phyloP scores from a whole-genome alignment of 305 asterid species.

The Solanum hybrid region DNA sequence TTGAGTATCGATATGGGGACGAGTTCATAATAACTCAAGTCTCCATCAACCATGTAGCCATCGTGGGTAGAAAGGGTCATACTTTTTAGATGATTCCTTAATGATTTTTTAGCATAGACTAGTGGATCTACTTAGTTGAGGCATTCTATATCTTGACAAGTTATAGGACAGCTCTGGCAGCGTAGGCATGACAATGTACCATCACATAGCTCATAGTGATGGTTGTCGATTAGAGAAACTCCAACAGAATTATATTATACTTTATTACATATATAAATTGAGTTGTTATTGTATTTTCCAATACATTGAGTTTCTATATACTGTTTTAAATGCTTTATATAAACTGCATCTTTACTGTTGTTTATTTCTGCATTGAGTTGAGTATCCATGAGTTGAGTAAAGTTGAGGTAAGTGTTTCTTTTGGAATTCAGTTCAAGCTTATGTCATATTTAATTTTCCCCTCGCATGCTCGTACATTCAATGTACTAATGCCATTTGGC shows the following conservation, averaged over 20 bases:
- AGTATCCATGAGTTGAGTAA: background rate
- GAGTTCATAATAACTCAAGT: background rate
- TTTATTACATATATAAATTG: background rate
- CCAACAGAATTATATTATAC: background rate
- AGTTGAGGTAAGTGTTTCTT: background rate
- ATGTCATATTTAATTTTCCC: background rate
- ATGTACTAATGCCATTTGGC: background rate
- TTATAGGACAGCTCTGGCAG: background rate
- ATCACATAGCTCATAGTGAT: background rate
- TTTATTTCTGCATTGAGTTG: background rate
- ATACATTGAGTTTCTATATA: background rate
- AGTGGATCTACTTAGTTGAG: background rate
- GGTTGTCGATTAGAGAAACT: background rate
- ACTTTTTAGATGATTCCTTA: background rate
- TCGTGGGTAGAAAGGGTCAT: background rate
- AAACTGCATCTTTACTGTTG: background rate
- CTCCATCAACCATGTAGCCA: background rate
- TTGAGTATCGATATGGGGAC: background rate
- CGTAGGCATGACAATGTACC: background rate
- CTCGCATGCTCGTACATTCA: background rate
- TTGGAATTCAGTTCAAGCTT: background rate
- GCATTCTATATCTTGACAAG: background rate
- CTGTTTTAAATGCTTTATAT: background rate
- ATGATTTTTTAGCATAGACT: background rate
- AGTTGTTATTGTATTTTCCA: background rate